Conservation (phyloP, 2,329 filamentous ascomycete species). For the Zymoseptoria pseudotritici region DNA sequence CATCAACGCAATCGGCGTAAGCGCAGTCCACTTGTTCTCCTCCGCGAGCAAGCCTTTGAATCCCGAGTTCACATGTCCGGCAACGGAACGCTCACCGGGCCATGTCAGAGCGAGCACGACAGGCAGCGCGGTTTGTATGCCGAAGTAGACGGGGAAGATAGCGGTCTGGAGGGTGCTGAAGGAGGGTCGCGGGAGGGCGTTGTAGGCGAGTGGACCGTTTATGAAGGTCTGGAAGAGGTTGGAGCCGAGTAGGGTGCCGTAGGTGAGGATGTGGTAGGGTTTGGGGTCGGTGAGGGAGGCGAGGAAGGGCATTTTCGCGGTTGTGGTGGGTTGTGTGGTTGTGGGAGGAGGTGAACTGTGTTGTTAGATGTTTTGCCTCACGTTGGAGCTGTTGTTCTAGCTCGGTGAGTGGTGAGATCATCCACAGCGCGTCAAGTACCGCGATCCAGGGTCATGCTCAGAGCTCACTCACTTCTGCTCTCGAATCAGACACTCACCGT, state of each 20-base stretch:
- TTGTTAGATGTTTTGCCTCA: not conserved
- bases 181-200: constrained; percentile 65
- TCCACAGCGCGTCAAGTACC: not conserved
- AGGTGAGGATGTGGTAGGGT: constrained; percentile 75
- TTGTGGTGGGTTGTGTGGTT: not conserved
- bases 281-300: constrained; percentile 53
- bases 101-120: constrained; percentile 70
- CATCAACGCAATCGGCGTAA: constrained; percentile 62
- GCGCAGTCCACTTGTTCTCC: constrained; percentile 55
- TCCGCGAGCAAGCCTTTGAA: constrained; percentile 44
- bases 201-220: constrained; percentile 66
- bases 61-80: constrained; percentile 21
- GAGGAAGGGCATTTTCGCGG: constrained; percentile 38
- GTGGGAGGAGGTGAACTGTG: not conserved
- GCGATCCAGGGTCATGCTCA: not conserved
- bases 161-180: constrained; percentile 74
- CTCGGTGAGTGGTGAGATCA: constrained; percentile 5
- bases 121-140: constrained; percentile 70
- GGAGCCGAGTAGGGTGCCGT: constrained; percentile 70
- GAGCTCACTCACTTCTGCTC: too few species aligned
- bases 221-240: constrained; percentile 84
- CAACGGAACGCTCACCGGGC: constrained; percentile 48
- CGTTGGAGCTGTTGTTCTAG: not conserved
- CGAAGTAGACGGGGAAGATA: constrained; percentile 84
- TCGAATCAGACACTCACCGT: too few species aligned